Conservation (phyloP, 2,329 filamentous ascomycete species). For the Colletotrichum musicola region DNA sequence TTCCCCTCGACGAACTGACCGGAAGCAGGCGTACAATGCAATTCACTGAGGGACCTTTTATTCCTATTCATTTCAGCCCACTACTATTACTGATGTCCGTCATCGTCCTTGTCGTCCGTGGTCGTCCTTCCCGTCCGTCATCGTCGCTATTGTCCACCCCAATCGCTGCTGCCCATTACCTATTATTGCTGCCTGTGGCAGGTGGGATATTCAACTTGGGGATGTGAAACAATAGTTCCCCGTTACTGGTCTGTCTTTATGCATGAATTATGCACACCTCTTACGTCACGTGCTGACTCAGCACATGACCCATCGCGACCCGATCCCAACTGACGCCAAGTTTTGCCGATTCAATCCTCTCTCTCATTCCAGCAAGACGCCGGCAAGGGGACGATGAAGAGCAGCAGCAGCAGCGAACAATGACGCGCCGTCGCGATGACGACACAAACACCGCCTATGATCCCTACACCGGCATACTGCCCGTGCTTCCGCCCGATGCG, state of each 20-base stretch:
- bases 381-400: conserved; percentile 23
- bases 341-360: conserved; percentile 25
- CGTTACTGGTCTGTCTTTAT: background rate
- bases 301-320: background rate
- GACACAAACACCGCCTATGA: conserved; percentile 25
- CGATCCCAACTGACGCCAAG: conserved; percentile 37
- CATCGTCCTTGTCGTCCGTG: no score
- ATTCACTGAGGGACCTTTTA: no score
- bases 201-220: no score
- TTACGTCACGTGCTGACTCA: conserved; percentile 29
- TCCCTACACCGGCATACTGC: conserved; percentile 55
- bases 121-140: no score
- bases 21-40: no score
- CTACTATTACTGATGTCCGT: no score
- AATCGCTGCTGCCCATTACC: no score
- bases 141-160: no score
- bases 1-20: no score
- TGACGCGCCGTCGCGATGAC: conserved; percentile 39
- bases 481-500: conserved; percentile 57
- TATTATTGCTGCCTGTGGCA: no score
- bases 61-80: no score
- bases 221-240: no score
- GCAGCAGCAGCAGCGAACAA: conserved; percentile 32
- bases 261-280: background rate
- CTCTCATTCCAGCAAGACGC: background rate